Conservation (phyloP, 169 alveolate species). For the Cryptosporidium ryanae region DNA sequence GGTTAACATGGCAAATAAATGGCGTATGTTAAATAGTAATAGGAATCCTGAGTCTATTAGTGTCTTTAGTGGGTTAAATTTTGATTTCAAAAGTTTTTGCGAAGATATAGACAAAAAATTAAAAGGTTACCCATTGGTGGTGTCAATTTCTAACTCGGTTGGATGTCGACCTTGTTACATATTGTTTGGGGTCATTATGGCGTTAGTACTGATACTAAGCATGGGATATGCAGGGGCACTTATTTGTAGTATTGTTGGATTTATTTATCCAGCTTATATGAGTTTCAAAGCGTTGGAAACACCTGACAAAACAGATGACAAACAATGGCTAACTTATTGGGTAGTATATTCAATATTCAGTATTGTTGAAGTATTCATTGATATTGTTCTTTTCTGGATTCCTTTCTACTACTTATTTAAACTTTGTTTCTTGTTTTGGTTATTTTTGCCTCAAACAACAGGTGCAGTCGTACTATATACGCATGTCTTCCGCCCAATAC, state of each 20-base stretch:
- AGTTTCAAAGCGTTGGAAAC: constrained; percentile 89
- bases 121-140: neutral
- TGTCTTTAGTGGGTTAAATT: constrained; percentile 55
- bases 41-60: constrained; percentile 58
- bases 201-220: constrained; percentile 68
- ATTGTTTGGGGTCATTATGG: constrained; percentile 40
- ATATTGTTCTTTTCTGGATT: constrained; percentile 86
- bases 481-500: constrained; percentile 78
- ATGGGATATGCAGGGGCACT: constrained; percentile 82
- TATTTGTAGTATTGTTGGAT: constrained; percentile 78
- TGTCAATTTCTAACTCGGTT: constrained; percentile 30
- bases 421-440: constrained; percentile 86
- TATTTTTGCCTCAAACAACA: constrained; percentile 84
- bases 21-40: constrained; percentile 53
- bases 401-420: constrained; percentile 90
- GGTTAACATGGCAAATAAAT: constrained; percentile 39
- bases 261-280: constrained; percentile 84
- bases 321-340: constrained; percentile 93
- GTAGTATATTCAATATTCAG: constrained; percentile 87
- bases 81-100: constrained; percentile 35
- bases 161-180: constrained; percentile 78
- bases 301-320: constrained; percentile 85
- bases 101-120: constrained; percentile 44
- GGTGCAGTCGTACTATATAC: constrained; percentile 81
- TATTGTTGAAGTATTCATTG: constrained; percentile 86